A percentile compares a stretch with the other conserved stretches of the same genome.
These are phyloP conservation scores for Cucurbita maxima DNA, from an alignment of 306 rosid species.

Conservation along the genomic window DNA sequence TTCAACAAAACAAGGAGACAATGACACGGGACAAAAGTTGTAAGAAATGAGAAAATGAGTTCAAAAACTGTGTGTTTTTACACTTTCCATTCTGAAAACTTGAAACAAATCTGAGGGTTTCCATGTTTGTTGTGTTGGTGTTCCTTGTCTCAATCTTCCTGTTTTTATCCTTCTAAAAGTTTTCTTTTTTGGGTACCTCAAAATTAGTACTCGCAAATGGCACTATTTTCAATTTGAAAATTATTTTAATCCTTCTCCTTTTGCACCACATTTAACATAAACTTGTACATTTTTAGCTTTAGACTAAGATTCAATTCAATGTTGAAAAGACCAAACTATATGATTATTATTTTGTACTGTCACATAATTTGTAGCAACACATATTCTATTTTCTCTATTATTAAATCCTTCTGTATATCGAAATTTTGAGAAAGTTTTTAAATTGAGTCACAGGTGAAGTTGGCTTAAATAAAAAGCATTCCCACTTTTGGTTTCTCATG, in stretches of 20 bases:
- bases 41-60: neutral
- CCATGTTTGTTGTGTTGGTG: neutral
- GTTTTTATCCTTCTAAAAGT: neutral
- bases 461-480: neutral
- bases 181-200: neutral
- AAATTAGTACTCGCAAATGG: neutral
- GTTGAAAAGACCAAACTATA: neutral
- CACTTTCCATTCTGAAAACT: neutral
- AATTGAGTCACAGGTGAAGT: neutral
- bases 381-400: no score
- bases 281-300: neutral
- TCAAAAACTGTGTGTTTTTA: neutral
- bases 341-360: no score
- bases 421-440: no score
- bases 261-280: neutral
- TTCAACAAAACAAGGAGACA: neutral
- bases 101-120: neutral
- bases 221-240: neutral
- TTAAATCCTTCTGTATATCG: no score
- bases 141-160: neutral
- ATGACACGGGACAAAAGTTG: neutral
- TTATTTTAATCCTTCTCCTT: neutral
- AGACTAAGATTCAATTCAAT: neutral
- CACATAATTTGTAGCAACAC: no score
- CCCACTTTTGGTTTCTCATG: slow-evolving; percentile 9